A percentile compares a stretch with the other conserved stretches of the same genome.
Evolutionary conservation across 768 basidiomycete genomes (phyloP).

Genomic region (Kwoniella sp.): DNA sequence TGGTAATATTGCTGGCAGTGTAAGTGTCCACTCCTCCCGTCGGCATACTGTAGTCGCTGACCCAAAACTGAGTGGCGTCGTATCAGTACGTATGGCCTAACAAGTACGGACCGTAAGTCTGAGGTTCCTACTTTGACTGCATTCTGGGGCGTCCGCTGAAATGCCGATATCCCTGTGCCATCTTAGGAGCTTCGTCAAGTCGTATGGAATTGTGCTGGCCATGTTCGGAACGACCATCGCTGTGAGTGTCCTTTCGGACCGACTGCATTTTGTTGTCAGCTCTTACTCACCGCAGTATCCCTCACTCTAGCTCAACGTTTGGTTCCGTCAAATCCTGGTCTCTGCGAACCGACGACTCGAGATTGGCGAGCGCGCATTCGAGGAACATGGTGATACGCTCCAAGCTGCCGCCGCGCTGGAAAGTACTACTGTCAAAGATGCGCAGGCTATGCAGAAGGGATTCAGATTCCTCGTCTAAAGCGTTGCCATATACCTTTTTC

Average conservation of each 20-base stretch:
- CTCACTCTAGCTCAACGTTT: conserved; percentile 28
- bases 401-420: conserved; percentile 29
- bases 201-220: conserved; percentile 33
- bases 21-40: conserved; percentile 1
- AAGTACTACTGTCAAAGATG: conserved; percentile 33
- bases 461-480: conserved; percentile 30
- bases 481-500: neutral
- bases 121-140: too few species aligned
- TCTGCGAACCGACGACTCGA: conserved; percentile 29
- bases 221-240: conserved; percentile 35
- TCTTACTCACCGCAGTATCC: neutral
- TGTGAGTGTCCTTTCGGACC: conserved; percentile 9
- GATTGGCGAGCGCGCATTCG: conserved; percentile 33
- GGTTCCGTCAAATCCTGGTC: conserved; percentile 35
- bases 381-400: conserved; percentile 29
- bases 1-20: conserved; percentile 34
- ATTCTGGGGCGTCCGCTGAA: too few species aligned
- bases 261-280: too few species aligned
- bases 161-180: too few species aligned
- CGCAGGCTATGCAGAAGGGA: conserved; percentile 33
- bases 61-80: too few species aligned
- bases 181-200: conserved; percentile 23
- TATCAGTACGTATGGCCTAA: conserved; percentile 30
- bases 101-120: conserved; percentile 27
- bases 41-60: too few species aligned